Conservation (phyloP, 768 basidiomycete genomes). For the Xanthoconium purpureum region DNA sequence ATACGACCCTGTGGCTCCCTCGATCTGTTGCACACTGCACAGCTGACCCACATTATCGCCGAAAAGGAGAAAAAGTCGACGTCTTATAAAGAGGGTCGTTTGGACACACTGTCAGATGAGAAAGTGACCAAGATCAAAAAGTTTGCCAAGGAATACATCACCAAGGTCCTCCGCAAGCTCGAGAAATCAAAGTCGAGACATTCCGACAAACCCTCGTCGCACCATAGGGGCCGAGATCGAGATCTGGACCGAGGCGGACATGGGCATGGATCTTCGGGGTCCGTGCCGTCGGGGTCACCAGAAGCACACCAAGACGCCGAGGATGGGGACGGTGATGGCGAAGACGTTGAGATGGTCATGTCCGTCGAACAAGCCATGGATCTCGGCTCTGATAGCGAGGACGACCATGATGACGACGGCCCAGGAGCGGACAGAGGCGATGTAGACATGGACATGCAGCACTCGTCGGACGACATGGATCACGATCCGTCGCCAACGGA, state of each 20-base stretch:
- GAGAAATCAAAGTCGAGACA: conserved; percentile 40
- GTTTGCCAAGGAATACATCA: conserved; percentile 88
- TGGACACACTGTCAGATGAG: conserved; percentile 81
- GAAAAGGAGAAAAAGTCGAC: conserved; percentile 94
- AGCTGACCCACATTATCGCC: conserved; percentile 85
- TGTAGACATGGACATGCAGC: conserved; percentile 22
- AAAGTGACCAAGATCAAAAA: conserved; percentile 88
- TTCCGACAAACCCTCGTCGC: conserved; percentile 22
- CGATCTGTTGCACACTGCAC: conserved; percentile 3
- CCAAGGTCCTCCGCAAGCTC: conserved; percentile 70
- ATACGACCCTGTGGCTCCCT: background rate
- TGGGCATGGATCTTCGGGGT: conserved; percentile 9
- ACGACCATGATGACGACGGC: conserved; percentile 14
- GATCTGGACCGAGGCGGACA: background rate
- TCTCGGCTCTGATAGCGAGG: conserved; percentile 38
- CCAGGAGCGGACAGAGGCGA: background rate
- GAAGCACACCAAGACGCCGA: conserved; percentile 11
- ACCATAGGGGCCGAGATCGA: conserved; percentile 7
- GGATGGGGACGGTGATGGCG: conserved; percentile 15
- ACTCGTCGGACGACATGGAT: conserved; percentile 28
- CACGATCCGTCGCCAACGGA: conserved; percentile 34
- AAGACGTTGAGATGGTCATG: conserved; percentile 34
- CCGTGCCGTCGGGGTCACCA: conserved; percentile 3
- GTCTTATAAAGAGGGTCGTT: conserved; percentile 67
- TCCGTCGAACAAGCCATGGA: conserved; percentile 47